These are phyloP conservation scores for Hanseniaspora thailandica DNA, from an alignment of 805 yeast genomes.

Conservation along the genomic window DNA sequence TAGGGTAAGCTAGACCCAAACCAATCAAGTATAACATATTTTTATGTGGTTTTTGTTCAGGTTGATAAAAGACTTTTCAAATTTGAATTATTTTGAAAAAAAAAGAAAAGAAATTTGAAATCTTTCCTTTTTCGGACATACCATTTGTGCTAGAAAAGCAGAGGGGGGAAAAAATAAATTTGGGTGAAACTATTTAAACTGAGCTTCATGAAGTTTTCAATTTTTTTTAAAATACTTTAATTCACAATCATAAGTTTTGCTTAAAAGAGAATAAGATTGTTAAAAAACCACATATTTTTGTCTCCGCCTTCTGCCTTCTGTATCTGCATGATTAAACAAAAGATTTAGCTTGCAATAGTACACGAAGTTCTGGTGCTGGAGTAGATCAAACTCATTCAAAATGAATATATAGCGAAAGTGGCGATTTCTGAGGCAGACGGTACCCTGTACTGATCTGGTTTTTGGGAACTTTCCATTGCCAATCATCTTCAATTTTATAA, in stretches of 20 bases:
- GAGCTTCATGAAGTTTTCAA: neutral
- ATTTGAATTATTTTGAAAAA: neutral
- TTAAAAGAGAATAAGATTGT: neutral
- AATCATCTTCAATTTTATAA: neutral
- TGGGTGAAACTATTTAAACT: too few relatives aligned
- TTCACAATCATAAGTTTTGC: neutral
- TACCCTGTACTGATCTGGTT: neutral
- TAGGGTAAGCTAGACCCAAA: conserved; percentile 74
- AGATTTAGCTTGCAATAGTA: conserved; percentile 11
- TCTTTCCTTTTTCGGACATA: too few relatives aligned
- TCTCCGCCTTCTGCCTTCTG: conserved; percentile 15
- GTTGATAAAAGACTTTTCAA: neutral
- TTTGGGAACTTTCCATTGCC: neutral
- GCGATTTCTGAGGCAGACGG: neutral
- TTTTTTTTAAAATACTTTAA: neutral
- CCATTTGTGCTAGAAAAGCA: too few relatives aligned
- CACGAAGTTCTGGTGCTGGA: conserved; percentile 14
- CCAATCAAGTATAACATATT: conserved; percentile 89
- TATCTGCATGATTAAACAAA: conserved; percentile 8
- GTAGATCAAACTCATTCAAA: conserved; percentile 5
- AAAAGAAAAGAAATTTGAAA: neutral
- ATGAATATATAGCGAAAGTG: neutral
- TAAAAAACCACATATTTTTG: conserved; percentile 14
- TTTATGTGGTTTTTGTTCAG: neutral
- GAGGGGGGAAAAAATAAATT: too few relatives aligned